Conservation (phyloP, 225 moss, liverwort and hornwort genomes). For the Antitrichia curtipendula region DNA sequence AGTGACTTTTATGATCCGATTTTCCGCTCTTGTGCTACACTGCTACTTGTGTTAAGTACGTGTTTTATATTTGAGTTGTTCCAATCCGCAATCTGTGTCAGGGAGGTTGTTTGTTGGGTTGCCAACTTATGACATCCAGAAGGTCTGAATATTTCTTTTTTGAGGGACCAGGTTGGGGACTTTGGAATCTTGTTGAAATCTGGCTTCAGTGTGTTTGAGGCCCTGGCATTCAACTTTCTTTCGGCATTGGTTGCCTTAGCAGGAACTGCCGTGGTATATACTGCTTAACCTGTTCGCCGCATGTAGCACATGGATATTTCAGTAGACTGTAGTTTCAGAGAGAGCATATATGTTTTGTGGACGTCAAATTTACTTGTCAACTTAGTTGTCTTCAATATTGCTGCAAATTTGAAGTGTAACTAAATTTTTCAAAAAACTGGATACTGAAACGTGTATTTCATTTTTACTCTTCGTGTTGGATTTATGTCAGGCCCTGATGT, state of each 20-base stretch:
- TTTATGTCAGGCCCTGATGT: slow-evolving; percentile 40
- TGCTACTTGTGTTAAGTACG: neutral
- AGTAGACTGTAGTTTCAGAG: neutral
- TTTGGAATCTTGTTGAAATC: slow-evolving; percentile 93
- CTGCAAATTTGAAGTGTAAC: neutral
- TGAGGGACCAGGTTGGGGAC: slow-evolving; percentile 60
- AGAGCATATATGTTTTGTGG: neutral
- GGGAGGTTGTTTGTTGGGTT: neutral
- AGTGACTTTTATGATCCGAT: neutral
- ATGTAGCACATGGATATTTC: neutral
- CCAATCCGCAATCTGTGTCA: neutral
- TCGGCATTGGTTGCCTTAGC: slow-evolving; percentile 49
- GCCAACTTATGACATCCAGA: neutral
- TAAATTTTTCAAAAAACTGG: neutral
- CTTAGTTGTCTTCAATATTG: neutral
- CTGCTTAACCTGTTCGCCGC: neutral
- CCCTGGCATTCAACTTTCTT: slow-evolving; percentile 54
- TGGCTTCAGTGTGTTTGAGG: slow-evolving; percentile 81
- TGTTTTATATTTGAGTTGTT: neutral
- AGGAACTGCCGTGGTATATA: slow-evolving; percentile 58
- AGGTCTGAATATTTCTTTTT: neutral
- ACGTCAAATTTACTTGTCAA: neutral
- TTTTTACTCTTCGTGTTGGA: neutral
- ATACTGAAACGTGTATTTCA: neutral
- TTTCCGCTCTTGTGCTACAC: neutral